Percentiles rank a stretch among this genome's conserved stretches.
These are phyloP conservation scores for Ascochyta lentis DNA, from an alignment of 2,329 filamentous ascomycete species.

Conservation along the genomic window DNA sequence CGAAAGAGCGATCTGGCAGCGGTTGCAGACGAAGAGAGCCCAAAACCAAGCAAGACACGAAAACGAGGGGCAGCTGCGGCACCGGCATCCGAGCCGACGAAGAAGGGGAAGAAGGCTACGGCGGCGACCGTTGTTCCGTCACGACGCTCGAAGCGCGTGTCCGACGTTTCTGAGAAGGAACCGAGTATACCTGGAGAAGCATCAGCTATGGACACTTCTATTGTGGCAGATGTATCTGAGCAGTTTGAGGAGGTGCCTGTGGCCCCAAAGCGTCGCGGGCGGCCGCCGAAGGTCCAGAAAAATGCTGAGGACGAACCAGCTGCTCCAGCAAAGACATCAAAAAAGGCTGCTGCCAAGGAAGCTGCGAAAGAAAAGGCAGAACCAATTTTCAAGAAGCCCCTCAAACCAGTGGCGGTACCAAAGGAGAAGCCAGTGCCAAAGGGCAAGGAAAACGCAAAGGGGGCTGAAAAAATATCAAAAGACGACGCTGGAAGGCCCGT, in stretches of 20 bases:
- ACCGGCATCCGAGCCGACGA: slow-evolving; percentile 21
- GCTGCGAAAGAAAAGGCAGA: slow-evolving; percentile 21
- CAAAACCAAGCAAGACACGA: slow-evolving; percentile 21
- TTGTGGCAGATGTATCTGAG: slow-evolving; percentile 28
- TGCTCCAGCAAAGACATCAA: slow-evolving; percentile 11
- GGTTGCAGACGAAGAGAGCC: slow-evolving; percentile 23
- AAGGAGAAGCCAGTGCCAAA: slow-evolving; percentile 30
- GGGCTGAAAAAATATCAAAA: slow-evolving; percentile 12
- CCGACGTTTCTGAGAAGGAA: slow-evolving; percentile 39
- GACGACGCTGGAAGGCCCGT: slow-evolving; percentile 39
- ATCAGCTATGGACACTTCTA: slow-evolving; percentile 20
- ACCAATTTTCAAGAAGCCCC: slow-evolving; percentile 36
- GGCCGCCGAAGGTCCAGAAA: slow-evolving; percentile 31
- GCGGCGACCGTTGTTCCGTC: slow-evolving; percentile 21
- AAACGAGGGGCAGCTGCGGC: slow-evolving; percentile 26
- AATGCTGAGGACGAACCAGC: slow-evolving; percentile 20
- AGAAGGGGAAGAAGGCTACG: slow-evolving; percentile 31
- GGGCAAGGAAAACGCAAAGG: slow-evolving; percentile 14
- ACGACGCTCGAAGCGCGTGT: slow-evolving; percentile 38
- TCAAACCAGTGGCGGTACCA: slow-evolving; percentile 30
- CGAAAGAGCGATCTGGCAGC: slow-evolving; percentile 38
- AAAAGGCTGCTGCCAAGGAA: slow-evolving; percentile 5
- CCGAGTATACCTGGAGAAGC: slow-evolving; percentile 35
- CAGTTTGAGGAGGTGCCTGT: slow-evolving; percentile 28
- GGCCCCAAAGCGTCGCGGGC: slow-evolving; percentile 34